Evolutionary conservation across 2,329 filamentous ascomycete species (phyloP).

Genomic region (Hymenoscyphus scutula): DNA sequence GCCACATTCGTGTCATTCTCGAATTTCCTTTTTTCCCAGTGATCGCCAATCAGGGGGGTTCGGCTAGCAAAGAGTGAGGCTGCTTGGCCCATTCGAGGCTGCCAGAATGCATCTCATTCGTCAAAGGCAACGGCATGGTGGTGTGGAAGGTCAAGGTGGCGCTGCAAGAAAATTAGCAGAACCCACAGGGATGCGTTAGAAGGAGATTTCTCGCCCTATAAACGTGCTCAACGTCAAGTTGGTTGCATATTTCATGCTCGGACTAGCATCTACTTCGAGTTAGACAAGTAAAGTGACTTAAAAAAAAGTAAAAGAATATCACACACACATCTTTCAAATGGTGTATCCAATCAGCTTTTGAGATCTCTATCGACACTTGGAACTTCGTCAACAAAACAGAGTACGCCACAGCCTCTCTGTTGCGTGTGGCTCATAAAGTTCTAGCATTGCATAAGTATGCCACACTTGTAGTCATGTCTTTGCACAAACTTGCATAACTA

Average conservation of each 20-base stretch:
- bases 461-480: background rate
- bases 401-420: background rate
- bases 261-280: background rate
- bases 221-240: background rate
- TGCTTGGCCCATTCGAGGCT: constrained; percentile 18
- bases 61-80: constrained; percentile 23
- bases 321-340: background rate
- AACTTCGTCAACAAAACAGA: background rate
- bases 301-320: background rate
- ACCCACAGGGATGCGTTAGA: constrained; percentile 13
- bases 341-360: background rate
- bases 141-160: constrained; percentile 23
- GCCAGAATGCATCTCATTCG: constrained; percentile 18
- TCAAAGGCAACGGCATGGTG: constrained; percentile 4
- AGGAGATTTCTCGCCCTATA: constrained; percentile 8
- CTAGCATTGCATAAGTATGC: background rate
- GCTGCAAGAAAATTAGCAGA: constrained; percentile 13
- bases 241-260: background rate
- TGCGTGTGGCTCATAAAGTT: background rate
- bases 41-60: constrained; percentile 19
- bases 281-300: background rate
- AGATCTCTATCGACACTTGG: background rate
- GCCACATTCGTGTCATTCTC: constrained; percentile 25
- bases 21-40: constrained; percentile 23
- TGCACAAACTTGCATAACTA: too few species aligned